Conservation (phyloP, 805 yeast species). For the Jamesozyma piceae region DNA sequence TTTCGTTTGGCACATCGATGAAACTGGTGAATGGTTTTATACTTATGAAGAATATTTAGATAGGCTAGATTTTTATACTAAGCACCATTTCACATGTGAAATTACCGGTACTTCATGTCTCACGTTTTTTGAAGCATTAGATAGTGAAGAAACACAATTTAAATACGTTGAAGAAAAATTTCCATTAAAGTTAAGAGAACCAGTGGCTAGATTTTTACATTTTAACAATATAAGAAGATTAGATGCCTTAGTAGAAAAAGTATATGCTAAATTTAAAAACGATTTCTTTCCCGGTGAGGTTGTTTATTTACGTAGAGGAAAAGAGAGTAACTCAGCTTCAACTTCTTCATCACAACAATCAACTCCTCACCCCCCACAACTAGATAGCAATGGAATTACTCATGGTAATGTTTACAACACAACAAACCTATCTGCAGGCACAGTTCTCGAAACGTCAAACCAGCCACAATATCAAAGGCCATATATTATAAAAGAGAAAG, state of each 20-base stretch:
- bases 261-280: constrained; percentile 63
- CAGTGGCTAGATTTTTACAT: constrained; percentile 77
- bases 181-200: constrained; percentile 88
- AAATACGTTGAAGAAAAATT: constrained; percentile 65
- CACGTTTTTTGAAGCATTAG: constrained; percentile 81
- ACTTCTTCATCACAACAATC: constrained; percentile 11
- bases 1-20: constrained; percentile 72
- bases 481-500: constrained; percentile 73
- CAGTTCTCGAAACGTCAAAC: not conserved
- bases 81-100: constrained; percentile 85
- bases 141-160: constrained; percentile 59
- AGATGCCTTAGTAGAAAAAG: constrained; percentile 81
- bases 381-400: not conserved
- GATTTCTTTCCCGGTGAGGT: constrained; percentile 90
- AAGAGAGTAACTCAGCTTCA: constrained; percentile 2
- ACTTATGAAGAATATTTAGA: constrained; percentile 66
- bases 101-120: constrained; percentile 88
- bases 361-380: constrained; percentile 16
- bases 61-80: constrained; percentile 62
- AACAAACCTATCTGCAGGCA: not conserved
- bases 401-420: not conserved
- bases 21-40: constrained; percentile 82
- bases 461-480: constrained; percentile 23
- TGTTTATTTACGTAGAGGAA: constrained; percentile 45
- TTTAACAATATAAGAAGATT: constrained; percentile 73